These are phyloP conservation scores for Aspergillus ruber DNA, from an alignment of 2,329 filamentous ascomycete species.

Conservation along the genomic window DNA sequence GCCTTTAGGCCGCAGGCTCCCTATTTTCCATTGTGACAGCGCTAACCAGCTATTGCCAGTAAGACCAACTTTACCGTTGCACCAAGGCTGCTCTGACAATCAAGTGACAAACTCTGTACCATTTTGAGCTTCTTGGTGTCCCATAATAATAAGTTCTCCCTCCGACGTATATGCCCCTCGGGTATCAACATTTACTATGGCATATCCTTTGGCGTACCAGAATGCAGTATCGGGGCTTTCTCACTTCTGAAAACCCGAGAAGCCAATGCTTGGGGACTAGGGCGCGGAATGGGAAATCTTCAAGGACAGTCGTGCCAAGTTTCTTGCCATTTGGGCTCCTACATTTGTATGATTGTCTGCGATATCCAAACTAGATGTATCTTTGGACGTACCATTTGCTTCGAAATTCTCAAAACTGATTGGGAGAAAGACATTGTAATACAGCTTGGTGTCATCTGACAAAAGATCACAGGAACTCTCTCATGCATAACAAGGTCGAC, in stretches of 20 bases:
- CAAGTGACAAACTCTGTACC: constrained; percentile 42
- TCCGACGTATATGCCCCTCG: constrained; percentile 30
- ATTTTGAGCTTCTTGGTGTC: constrained; percentile 41
- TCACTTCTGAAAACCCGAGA: constrained; percentile 31
- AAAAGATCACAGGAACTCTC: not conserved
- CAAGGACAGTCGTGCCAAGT: not conserved
- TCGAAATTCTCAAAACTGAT: not conserved
- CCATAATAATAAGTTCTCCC: constrained; percentile 33
- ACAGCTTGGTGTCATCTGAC: not conserved
- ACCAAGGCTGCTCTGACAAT: constrained; percentile 39
- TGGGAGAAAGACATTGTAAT: constrained; percentile 1
- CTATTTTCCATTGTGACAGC: constrained; percentile 40
- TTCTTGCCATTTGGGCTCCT: not conserved
- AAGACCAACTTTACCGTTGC: constrained; percentile 39
- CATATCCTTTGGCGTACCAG: constrained; percentile 28
- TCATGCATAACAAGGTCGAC: not conserved
- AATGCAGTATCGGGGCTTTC: constrained; percentile 37
- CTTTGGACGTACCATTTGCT: not conserved
- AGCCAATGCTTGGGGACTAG: not conserved
- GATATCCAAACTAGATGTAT: not conserved
- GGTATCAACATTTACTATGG: constrained; percentile 30
- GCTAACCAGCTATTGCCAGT: constrained; percentile 42
- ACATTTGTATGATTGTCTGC: not conserved
- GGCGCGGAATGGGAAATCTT: not conserved
- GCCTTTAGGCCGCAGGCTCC: constrained; percentile 35